Base-by-base conservation (phyloP, 208 protist genomes). In the Crithidia brevicula region DNA sequence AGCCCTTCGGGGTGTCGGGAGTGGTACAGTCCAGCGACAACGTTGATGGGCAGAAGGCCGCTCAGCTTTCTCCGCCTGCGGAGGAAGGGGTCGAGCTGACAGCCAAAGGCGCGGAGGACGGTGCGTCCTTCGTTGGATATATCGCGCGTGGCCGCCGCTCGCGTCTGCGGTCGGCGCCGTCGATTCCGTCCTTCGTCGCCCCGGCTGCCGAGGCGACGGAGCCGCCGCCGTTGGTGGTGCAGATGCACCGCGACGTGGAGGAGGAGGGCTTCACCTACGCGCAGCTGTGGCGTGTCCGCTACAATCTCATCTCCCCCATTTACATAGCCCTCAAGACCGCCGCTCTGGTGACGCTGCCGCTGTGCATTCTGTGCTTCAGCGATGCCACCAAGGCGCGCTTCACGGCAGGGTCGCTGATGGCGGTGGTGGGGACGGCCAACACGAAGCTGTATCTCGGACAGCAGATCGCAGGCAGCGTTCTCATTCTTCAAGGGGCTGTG, bases 361-460 rank as follows among this genome's bases (percentile, higher is more conserved):
- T 77, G 15, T 72, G 63, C 43, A 57, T 79, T 16, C 50, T 79
- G 16, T 43, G 18, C 23, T 83, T 77, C 30, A 50, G 54, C 65
- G 58, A 58, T 15, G 3, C 18, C 23, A 72, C 53, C 23, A 72
- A 68, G 67, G 28, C 63, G 5, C 67, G 53, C 53, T 78, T 74
- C 62, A 53, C 25, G 16, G 51, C 72, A 3, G 62, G 68, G 23
- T 74, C 72, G 36, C 46, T 83, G 22, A 1, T 79, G 25, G 36
- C 60, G 2, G 72, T 77, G 11, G 53, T 79, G 20, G 77, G 49
- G 9, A 83, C 62, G 25, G 36, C 71, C 5, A 75, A 79, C 49
- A 72, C 72, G 46, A 71, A 76, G 60, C 49, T 83, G n/a, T 71
- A 72, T 45, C 40, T 85, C 0, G 83, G 77, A 18, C 64, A 83